These are phyloP conservation scores for Ceratocystis lukuohia DNA, from an alignment of 2,329 filamentous ascomycete species.

Conservation along the genomic window DNA sequence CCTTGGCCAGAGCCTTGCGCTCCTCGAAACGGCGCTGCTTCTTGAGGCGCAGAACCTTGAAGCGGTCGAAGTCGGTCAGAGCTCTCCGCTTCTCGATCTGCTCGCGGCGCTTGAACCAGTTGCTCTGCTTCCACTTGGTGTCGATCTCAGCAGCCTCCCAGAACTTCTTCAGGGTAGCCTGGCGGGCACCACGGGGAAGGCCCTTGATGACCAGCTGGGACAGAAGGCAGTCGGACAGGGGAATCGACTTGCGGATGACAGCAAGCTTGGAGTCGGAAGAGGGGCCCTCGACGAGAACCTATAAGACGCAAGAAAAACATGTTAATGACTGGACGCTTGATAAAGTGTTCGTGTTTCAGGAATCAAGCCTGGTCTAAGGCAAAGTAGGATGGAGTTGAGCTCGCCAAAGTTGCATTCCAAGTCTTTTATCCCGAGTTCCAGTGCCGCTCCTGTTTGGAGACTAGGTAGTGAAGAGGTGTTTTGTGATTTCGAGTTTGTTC, in stretches of 20 bases:
- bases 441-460: no score
- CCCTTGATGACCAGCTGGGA: conserved; percentile 78
- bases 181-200: conserved; percentile 73
- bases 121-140: conserved; percentile 79
- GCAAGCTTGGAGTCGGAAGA: conserved; percentile 64
- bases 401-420: no score
- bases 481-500: no score
- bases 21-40: conserved; percentile 99
- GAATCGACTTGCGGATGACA: conserved; percentile 75
- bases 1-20: conserved; percentile 88
- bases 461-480: no score
- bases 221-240: conserved; percentile 73
- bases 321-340: conserved; percentile 10
- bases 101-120: conserved; percentile 87
- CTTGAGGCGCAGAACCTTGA: conserved; percentile 99
- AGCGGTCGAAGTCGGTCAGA: conserved; percentile 97
- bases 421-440: no score
- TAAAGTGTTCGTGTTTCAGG: neutral
- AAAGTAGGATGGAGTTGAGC: neutral
- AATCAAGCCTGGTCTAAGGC: neutral
- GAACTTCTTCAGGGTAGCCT: conserved; percentile 66
- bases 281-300: conserved; percentile 95
- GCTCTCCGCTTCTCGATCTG: conserved; percentile 75
- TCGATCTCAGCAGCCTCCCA: conserved; percentile 92
- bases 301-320: conserved; percentile 22